Base-by-base conservation (phyloP, 2,329 filamentous ascomycete genomes). In the Diplodia corticola region DNA sequence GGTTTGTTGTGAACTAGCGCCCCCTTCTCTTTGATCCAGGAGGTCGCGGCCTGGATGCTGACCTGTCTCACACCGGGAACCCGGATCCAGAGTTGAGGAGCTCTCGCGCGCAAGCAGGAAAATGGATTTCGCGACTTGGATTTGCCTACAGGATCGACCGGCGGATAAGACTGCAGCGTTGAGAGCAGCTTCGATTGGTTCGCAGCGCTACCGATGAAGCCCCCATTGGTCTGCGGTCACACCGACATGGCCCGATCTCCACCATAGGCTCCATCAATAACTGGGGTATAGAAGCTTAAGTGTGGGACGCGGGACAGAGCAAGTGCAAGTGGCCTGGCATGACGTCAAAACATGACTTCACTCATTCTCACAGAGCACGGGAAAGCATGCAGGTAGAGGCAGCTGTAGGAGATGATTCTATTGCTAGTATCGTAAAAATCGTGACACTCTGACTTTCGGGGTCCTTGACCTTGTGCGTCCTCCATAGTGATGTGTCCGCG, bases 191-290 rank as follows among this genome's bases (percentile, higher is more conserved):
- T 17, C 33, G 40, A 61, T 61, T 61, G 40, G 44, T 20, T 10
- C 17, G 28, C n/a, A 2, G 10, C n/a, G 17, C 33, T 17, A 20
- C 44, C 57, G 40, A 61, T 9, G 26, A 49, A 61, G n/a, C n/a
- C 6, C 55, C 57, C 12, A 61, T 35, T 33, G 28, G 57, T 10
- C n/a, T 22, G 5, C n/a, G 9, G 22, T 24, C 54, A 24, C 28
- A 17, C 33, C 44, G 40, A 44, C 57, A 49, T n/a, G 17, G 44
- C 24, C 44, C 57, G 57, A 49, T 49, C 57, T 61, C 57, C 40
- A 61, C 48, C n/a, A 30, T 30, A 59, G 54, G 54, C 54, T 59
- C 54, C 44, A n/a, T 46, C 54, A 44, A n/a, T 49, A 33, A 24
- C 35, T 22, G 40, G 57, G 20, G 40, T 24, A 28, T 49, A 28